Evolutionary conservation across 306 rosid species (phyloP).

Genomic region (Castanea crenata): DNA sequence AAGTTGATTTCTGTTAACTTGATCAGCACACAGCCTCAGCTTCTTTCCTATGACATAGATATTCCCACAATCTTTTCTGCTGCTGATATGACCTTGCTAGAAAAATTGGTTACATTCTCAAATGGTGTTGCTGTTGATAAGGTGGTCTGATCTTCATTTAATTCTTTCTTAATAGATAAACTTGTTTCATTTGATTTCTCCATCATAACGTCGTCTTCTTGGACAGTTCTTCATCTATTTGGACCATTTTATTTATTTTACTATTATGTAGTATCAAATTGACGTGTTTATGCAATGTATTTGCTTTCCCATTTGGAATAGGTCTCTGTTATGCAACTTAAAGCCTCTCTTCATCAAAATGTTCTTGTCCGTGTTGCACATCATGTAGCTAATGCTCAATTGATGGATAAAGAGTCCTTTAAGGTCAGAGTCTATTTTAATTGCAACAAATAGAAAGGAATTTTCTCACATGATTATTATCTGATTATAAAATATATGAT

Average conservation of each 20-base stretch:
- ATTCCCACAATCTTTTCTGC: conserved; percentile 37
- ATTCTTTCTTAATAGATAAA: background rate
- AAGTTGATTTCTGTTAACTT: conserved; percentile 39
- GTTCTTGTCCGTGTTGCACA: conserved; percentile 68
- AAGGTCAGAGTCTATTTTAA: conserved; percentile 39
- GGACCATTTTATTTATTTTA: background rate
- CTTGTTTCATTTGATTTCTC: conserved; percentile 5
- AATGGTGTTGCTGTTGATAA: conserved; percentile 33
- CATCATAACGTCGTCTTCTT: background rate
- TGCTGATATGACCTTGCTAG: conserved; percentile 45
- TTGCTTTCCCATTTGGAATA: conserved; percentile 25
- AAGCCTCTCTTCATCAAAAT: conserved; percentile 49
- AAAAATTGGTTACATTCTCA: conserved; percentile 47
- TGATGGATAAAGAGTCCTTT: conserved; percentile 63
- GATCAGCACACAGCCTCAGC: conserved; percentile 26
- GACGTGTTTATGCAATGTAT: background rate
- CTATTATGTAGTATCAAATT: background rate
- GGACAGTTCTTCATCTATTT: background rate
- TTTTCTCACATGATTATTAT: conserved; percentile 6
- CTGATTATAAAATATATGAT: conserved; percentile 23
- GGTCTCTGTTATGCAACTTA: conserved; percentile 51
- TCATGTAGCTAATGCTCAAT: conserved; percentile 44
- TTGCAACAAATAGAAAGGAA: conserved; percentile 10
- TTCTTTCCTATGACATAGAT: conserved; percentile 42
- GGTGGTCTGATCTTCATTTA: conserved; percentile 28